Percentiles rank a stretch among this genome's conserved stretches.
These are phyloP conservation scores for Fusarium floridanum DNA, from an alignment of 2,329 filamentous ascomycete species.

Conservation along the genomic window DNA sequence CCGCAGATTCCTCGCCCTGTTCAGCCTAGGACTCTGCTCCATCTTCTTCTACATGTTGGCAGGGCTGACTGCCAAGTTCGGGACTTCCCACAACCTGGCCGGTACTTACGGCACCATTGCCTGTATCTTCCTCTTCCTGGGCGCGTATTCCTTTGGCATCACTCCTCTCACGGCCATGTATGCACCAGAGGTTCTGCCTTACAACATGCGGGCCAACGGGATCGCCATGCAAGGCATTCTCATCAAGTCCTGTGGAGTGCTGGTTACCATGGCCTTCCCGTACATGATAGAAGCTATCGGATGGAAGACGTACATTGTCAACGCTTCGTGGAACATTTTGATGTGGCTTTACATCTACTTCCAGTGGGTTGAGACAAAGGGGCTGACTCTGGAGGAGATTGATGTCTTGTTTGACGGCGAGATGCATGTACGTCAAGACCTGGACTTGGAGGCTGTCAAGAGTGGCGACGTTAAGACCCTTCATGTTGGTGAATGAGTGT, in stretches of 20 bases:
- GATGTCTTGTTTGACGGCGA: not conserved
- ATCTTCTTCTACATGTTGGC: not conserved
- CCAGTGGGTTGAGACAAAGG: not conserved
- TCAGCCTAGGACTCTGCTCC: not conserved
- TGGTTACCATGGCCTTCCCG: not conserved
- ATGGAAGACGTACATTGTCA: not conserved
- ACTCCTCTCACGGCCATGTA: not conserved
- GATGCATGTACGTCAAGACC: not conserved
- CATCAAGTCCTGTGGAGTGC: not conserved
- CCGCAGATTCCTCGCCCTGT: not conserved
- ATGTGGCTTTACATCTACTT: not conserved
- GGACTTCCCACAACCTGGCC: not conserved
- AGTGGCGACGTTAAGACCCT: not conserved
- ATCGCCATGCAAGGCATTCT: not conserved
- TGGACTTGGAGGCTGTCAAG: not conserved
- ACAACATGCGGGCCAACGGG: not conserved
- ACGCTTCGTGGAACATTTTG: not conserved
- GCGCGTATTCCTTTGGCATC: not conserved
- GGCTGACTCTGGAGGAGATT: not conserved
- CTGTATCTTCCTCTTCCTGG: not conserved
- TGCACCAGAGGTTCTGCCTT: not conserved
- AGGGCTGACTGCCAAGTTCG: not conserved
- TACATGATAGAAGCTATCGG: not conserved
- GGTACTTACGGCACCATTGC: not conserved
- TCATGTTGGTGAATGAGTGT: not conserved